Percentiles rank a stretch among this genome's conserved stretches.
Conservation (phyloP, 2,329 filamentous ascomycete species). For the Exophiala spinifera region DNA sequence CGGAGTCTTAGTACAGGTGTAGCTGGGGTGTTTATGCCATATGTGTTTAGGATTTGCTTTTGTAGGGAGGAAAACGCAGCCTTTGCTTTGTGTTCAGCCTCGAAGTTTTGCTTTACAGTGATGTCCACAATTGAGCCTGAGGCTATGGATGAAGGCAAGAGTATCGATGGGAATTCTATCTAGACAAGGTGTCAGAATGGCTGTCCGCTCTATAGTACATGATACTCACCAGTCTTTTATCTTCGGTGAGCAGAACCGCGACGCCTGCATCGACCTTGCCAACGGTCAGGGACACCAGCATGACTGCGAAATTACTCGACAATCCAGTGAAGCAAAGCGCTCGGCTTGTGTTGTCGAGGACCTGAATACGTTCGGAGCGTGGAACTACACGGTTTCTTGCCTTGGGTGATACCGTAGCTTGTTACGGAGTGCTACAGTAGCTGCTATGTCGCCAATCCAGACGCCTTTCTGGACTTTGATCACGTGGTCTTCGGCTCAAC, state of each 20-base stretch:
- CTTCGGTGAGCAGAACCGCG: constrained; percentile 91
- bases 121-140: constrained; percentile 98
- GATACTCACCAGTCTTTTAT: constrained; percentile 81
- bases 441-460: too few species aligned
- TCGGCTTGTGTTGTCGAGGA: background rate
- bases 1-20: constrained; percentile 81
- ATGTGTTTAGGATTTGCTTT: constrained; percentile 78
- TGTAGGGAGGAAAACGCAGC: constrained; percentile 81
- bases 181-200: constrained; percentile 41
- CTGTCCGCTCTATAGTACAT: background rate
- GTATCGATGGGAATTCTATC: constrained; percentile 98
- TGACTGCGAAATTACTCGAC: constrained; percentile 42
- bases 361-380: too few species aligned
- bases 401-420: too few species aligned
- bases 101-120: constrained; percentile 81
- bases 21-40: constrained; percentile 74
- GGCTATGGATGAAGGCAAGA: constrained; percentile 90
- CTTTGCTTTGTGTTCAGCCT: constrained; percentile 71
- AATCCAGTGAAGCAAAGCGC: background rate
- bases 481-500: too few species aligned
- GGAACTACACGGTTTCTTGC: too few species aligned
- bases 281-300: constrained; percentile 97
- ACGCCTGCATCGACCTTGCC: constrained; percentile 99
- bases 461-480: too few species aligned
- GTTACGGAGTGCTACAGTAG: too few species aligned